These are phyloP conservation scores for Hanseniaspora mollemarum DNA, from an alignment of 805 yeast genomes.

Conservation along the genomic window DNA sequence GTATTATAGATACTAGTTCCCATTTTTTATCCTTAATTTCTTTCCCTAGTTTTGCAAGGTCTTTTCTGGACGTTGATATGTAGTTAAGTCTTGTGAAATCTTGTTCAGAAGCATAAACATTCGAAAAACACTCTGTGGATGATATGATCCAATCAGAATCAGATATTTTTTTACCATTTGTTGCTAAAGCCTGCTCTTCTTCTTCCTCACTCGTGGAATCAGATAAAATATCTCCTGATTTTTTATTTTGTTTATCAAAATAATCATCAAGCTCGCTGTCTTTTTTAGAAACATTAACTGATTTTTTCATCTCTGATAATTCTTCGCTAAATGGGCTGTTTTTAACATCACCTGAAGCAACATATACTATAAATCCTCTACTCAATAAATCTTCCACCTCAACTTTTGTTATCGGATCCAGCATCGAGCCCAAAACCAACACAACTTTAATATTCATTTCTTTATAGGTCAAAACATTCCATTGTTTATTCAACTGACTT, in stretches of 20 bases:
- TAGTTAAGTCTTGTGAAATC: conserved; percentile 16
- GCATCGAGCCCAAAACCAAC: conserved; percentile 28
- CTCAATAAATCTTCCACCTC: conserved; percentile 30
- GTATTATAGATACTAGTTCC: conserved; percentile 10
- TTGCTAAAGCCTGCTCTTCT: not conserved
- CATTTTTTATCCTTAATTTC: conserved; percentile 3
- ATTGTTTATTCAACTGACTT: not conserved
- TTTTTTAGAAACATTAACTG: conserved; percentile 21
- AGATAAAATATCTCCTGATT: conserved; percentile 7
- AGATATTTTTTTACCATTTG: not conserved
- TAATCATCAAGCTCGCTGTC: not conserved
- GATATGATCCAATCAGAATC: conserved; percentile 15
- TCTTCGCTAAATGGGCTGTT: conserved; percentile 12
- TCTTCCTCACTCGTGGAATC: conserved; percentile 14
- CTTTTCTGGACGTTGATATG: conserved; percentile 3
- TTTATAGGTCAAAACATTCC: conserved; percentile 7
- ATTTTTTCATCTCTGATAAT: conserved; percentile 26
- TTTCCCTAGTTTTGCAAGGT: not conserved
- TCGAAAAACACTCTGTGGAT: conserved; percentile 11
- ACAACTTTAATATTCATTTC: conserved; percentile 17
- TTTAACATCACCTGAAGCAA: conserved; percentile 22
- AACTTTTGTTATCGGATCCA: conserved; percentile 29
- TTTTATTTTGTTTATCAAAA: not conserved
- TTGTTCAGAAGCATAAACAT: not conserved
- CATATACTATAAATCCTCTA: conserved; percentile 27